Evolutionary conservation across 768 basidiomycete genomes (phyloP).

Genomic region (Candolleomyces aberdarensis): DNA sequence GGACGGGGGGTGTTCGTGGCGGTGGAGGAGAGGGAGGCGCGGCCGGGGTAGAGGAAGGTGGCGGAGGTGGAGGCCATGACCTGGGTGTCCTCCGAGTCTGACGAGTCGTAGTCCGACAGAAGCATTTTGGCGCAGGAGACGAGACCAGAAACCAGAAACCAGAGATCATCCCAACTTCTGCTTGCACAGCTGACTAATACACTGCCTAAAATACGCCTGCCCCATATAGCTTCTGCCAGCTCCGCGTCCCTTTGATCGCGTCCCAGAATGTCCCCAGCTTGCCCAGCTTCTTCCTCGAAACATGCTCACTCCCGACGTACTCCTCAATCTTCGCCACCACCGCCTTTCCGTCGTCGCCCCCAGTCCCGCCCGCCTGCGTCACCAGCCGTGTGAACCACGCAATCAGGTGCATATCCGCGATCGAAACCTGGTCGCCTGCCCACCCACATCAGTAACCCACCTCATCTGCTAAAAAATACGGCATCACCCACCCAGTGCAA

Average conservation of each 20-base stretch:
- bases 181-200: neutral
- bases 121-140: neutral
- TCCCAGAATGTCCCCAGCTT: conserved; percentile 78
- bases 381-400: conserved; percentile 71
- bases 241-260: conserved; percentile 55
- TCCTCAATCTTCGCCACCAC: conserved; percentile 51
- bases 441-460: neutral
- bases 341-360: conserved; percentile 46
- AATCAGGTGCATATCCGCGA: conserved; percentile 78
- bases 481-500: conserved; percentile 52
- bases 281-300: conserved; percentile 39
- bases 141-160: neutral
- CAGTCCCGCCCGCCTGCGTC: conserved; percentile 51
- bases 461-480: neutral
- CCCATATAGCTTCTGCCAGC: conserved; percentile 68
- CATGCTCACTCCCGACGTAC: conserved; percentile 45
- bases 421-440: conserved; percentile 76
- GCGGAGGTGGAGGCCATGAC: conserved; percentile 14
- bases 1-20: conserved; percentile 46
- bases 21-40: conserved; percentile 38
- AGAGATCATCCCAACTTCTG: neutral
- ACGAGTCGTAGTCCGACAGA: conserved; percentile 12
- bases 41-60: conserved; percentile 25
- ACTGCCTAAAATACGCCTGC: conserved; percentile 39
- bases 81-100: conserved; percentile 29